Evolutionary conservation across 2,329 filamentous ascomycete genomes (phyloP).

Genomic region (Penicillium sp.): DNA sequence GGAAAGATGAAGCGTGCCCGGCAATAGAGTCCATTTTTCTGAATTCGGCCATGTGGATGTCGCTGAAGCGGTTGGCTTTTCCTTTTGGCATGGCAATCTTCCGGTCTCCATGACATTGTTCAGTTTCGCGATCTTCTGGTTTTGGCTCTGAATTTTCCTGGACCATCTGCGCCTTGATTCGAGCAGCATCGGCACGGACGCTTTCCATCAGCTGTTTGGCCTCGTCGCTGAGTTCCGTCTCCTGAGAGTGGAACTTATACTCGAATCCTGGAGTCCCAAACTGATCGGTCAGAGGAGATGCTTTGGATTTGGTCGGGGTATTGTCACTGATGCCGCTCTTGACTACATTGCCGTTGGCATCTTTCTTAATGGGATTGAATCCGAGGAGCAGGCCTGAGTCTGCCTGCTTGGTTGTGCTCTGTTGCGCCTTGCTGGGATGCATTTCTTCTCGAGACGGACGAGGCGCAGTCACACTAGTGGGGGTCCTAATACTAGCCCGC

Average conservation of each 20-base stretch:
- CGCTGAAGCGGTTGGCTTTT: conserved; percentile 75
- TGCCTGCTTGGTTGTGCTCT: conserved; percentile 68
- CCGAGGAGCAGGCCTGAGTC: conserved; percentile 80
- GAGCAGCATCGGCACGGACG: conserved; percentile 67
- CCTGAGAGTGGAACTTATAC: conserved; percentile 45
- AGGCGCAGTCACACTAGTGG: conserved; percentile 57
- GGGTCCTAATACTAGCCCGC: conserved; percentile 28
- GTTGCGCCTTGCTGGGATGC: conserved; percentile 82
- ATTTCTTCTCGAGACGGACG: conserved; percentile 77
- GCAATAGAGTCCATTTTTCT: conserved; percentile 98
- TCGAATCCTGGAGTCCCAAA: conserved; percentile 46
- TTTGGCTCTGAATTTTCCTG: conserved; percentile 59
- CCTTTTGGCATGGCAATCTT: conserved; percentile 79
- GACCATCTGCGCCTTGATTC: conserved; percentile 66
- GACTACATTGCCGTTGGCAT: conserved; percentile 34
- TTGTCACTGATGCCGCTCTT: conserved; percentile 29
- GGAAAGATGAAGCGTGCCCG: conserved; percentile 73
- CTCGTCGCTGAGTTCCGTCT: conserved; percentile 45
- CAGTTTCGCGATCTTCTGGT: conserved; percentile 44
- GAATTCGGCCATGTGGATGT: conserved; percentile 82
- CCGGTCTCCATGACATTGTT: conserved; percentile 51
- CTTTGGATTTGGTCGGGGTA: conserved; percentile 43
- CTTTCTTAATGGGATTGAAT: conserved; percentile 68
- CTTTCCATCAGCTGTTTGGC: conserved; percentile 61
- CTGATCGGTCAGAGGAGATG: conserved; percentile 30